phyloP scores from a whole-genome alignment of 305 asterid genomes.

The Rubia balearica region DNA sequence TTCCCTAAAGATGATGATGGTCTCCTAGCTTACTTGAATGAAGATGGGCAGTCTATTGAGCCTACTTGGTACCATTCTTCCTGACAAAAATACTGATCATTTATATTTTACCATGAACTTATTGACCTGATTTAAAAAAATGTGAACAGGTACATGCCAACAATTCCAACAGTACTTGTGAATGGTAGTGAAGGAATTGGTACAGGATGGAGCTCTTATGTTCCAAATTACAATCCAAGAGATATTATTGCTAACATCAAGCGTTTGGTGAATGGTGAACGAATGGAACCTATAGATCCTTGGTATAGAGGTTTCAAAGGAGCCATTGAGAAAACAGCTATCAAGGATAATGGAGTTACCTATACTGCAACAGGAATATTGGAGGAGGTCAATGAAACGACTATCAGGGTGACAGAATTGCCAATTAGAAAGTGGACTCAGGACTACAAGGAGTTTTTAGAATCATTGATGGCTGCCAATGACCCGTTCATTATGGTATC shows the following conservation, averaged over 20 bases:
- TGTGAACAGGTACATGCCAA: constrained; percentile 65
- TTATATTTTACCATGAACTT: constrained; percentile 4
- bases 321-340: constrained; percentile 54
- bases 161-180: constrained; percentile 76
- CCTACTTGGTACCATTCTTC: constrained; percentile 64
- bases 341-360: constrained; percentile 54
- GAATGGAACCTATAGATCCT: constrained; percentile 76
- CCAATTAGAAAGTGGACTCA: constrained; percentile 89
- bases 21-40: constrained; percentile 71
- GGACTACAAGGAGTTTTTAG: constrained; percentile 85
- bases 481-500: constrained; percentile 80
- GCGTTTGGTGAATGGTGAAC: constrained; percentile 62
- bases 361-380: constrained; percentile 63
- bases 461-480: constrained; percentile 63
- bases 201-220: constrained; percentile 90
- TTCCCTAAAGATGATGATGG: constrained; percentile 86
- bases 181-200: constrained; percentile 99
- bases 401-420: constrained; percentile 68
- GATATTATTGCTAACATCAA: constrained; percentile 71
- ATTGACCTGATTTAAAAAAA: constrained; percentile 16
- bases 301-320: constrained; percentile 93
- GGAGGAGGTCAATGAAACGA: constrained; percentile 65
- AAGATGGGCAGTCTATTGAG: constrained; percentile 88
- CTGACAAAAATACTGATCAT: background rate
- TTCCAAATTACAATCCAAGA: constrained; percentile 85